Conservation (phyloP, 2,329 filamentous ascomycete genomes). For the Botryotinia globosa region DNA sequence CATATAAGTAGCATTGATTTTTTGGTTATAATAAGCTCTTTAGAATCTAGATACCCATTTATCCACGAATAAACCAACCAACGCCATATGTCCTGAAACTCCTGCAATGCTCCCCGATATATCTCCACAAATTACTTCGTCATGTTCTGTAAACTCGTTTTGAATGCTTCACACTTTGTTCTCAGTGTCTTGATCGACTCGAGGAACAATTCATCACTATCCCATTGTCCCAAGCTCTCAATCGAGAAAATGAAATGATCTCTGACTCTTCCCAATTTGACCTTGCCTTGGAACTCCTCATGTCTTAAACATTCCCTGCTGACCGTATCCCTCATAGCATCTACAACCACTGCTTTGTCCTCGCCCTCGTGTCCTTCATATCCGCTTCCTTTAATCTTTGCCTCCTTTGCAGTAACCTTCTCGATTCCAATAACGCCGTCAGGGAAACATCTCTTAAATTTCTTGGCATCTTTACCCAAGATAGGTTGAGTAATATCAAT, state of each 20-base stretch:
- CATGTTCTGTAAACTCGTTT: constrained; percentile 68
- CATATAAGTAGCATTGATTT: constrained; percentile 12
- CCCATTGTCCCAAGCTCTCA: constrained; percentile 93
- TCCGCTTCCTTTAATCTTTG: constrained; percentile 54
- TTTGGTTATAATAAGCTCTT: constrained; percentile 9
- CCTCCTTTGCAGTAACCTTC: constrained; percentile 66
- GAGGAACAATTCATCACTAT: constrained; percentile 89
- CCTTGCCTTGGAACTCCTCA: constrained; percentile 90
- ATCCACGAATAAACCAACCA: constrained; percentile 28
- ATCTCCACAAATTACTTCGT: constrained; percentile 39
- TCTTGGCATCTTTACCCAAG: constrained; percentile 78
- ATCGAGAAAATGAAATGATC: constrained; percentile 98
- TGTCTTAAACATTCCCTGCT: constrained; percentile 90
- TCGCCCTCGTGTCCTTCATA: constrained; percentile 76
- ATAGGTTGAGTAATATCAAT: constrained; percentile 85
- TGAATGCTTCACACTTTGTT: constrained; percentile 73
- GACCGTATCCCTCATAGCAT: constrained; percentile 93
- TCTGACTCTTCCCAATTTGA: constrained; percentile 82
- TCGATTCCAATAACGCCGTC: constrained; percentile 81
- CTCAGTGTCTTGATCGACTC: constrained; percentile 84
- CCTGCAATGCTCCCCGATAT: constrained; percentile 32
- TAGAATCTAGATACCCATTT: constrained; percentile 25
- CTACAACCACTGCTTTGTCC: constrained; percentile 79
- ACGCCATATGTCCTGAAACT: constrained; percentile 35
- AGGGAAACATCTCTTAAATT: constrained; percentile 89